Conservation (phyloP, 192 early-diverging fungal genomes). For the Glomus cerebriforme region DNA sequence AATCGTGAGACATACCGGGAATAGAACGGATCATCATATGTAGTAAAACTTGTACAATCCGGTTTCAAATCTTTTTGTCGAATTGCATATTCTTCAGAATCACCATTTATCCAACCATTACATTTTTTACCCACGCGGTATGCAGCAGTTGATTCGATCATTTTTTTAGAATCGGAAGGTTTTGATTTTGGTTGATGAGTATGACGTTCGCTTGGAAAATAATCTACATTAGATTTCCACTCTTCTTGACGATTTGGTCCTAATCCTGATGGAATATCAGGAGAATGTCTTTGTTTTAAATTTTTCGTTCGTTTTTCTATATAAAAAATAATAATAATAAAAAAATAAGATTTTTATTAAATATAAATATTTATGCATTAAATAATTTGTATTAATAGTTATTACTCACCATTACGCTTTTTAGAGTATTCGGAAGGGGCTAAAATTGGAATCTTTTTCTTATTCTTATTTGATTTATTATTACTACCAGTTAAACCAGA, state of each 20-base stretch:
- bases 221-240: neutral
- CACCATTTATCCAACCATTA: neutral
- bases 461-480: neutral
- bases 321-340: neutral
- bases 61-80: neutral
- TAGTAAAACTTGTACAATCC: neutral
- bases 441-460: neutral
- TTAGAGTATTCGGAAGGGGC: neutral
- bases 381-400: neutral
- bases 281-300: neutral
- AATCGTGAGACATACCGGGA: neutral
- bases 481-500: neutral
- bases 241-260: neutral
- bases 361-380: neutral
- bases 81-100: conserved; percentile 15
- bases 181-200: conserved; percentile 1
- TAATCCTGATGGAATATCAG: neutral
- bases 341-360: neutral
- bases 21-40: neutral
- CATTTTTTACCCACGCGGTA: neutral
- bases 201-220: conserved; percentile 1
- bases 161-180: neutral
- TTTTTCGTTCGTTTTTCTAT: neutral
- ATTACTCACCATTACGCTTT: neutral
- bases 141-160: conserved; percentile 10